A percentile compares a stretch with the other conserved stretches of the same genome.
These are phyloP conservation scores for Amphicarpaea edgeworthii DNA, from an alignment of 306 rosid species.

Conservation along the genomic window DNA sequence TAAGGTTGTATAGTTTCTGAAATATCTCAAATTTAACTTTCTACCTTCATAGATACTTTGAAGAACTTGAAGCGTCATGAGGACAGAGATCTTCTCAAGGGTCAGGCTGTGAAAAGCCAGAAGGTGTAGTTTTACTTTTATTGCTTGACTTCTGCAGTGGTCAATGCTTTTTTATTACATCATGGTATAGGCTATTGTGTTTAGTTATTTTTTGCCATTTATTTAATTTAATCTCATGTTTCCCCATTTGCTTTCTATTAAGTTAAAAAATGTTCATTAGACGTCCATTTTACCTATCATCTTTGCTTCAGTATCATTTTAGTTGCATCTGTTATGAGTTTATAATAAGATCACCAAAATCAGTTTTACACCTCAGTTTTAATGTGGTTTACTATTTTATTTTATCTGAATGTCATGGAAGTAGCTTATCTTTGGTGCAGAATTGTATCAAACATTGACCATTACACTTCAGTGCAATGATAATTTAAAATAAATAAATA, in stretches of 20 bases:
- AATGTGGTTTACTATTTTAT: conserved; percentile 25
- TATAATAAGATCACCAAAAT: not conserved
- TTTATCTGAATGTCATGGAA: conserved; percentile 23
- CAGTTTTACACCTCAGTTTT: no score
- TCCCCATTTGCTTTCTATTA: no score
- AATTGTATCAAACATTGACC: not conserved
- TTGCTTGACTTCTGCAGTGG: conserved; percentile 21
- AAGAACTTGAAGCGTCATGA: conserved; percentile 79
- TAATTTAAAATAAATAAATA: not conserved
- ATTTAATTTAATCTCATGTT: no score
- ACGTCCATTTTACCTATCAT: conserved; percentile 12
- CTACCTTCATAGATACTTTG: conserved; percentile 61
- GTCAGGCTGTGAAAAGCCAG: conserved; percentile 87
- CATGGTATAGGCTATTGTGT: not conserved
- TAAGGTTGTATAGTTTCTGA: conserved; percentile 23
- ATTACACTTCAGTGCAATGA: not conserved
- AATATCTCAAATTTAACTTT: conserved; percentile 26
- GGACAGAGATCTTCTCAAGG: conserved; percentile 86
- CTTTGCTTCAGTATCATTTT: not conserved
- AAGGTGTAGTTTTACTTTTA: conserved; percentile 57
- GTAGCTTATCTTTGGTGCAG: no score
- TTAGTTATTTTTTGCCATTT: not conserved
- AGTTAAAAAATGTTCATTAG: not conserved
- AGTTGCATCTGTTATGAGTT: conserved; percentile 24
- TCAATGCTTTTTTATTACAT: not conserved